Evolutionary conservation across 495 filamentous ascomycete species (phyloP).

Genomic region (Terfezia boudieri): DNA sequence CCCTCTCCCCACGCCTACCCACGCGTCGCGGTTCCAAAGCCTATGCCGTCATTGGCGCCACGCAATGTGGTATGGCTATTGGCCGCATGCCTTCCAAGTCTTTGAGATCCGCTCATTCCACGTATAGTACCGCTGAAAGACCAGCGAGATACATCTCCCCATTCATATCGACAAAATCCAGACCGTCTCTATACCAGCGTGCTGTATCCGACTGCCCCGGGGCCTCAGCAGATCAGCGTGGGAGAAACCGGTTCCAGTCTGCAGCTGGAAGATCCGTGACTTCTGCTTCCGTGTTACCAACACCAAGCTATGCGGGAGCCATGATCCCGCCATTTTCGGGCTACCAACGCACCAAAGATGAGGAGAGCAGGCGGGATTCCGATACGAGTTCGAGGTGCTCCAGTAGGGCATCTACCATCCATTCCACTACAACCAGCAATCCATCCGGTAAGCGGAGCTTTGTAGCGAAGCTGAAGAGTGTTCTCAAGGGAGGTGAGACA

Average conservation of each 20-base stretch:
- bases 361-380: neutral
- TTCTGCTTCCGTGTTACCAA: neutral
- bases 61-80: neutral
- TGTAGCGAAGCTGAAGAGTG: neutral
- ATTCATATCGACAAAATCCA: neutral
- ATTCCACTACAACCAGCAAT: neutral
- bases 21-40: neutral
- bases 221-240: neutral
- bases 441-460: neutral
- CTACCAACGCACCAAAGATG: neutral
- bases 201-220: neutral
- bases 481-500: neutral
- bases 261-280: neutral
- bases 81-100: neutral
- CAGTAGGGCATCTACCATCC: neutral
- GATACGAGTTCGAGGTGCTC: neutral
- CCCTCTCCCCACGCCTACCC: neutral
- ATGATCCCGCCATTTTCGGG: neutral
- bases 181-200: neutral
- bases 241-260: neutral
- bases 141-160: neutral
- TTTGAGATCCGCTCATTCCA: neutral
- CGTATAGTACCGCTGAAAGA: neutral
- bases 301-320: neutral
- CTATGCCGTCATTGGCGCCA: neutral